Percentiles rank a stretch among this genome's conserved stretches.
Evolutionary conservation across 306 rosid species (phyloP).

Genomic region (Betula pendula): DNA sequence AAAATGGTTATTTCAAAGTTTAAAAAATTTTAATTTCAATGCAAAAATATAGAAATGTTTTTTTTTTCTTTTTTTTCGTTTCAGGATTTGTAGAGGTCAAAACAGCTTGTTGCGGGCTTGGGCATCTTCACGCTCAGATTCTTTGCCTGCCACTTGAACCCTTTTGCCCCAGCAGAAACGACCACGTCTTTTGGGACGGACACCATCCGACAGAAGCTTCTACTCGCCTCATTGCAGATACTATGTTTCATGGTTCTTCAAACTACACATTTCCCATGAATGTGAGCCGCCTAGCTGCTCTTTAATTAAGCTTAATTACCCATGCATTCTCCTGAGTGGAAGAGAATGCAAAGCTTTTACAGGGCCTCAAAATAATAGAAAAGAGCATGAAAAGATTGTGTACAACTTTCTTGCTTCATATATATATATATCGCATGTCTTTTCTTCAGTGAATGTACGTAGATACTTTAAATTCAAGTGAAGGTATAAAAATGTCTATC

Average conservation of each 20-base stretch:
- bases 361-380: too few species aligned
- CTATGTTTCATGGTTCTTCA: constrained; percentile 50
- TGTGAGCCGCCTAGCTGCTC: constrained; percentile 48
- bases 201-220: constrained; percentile 75
- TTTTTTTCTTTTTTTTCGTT: not conserved
- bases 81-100: constrained; percentile 63
- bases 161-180: constrained; percentile 55
- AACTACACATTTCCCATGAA: constrained; percentile 53
- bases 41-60: too few species aligned
- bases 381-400: too few species aligned
- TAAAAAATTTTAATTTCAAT: too few species aligned
- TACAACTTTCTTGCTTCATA: too few species aligned
- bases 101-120: constrained; percentile 77
- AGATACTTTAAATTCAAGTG: too few species aligned
- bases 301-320: constrained; percentile 34
- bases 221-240: constrained; percentile 37
- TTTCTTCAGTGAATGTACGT: too few species aligned
- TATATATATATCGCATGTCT: too few species aligned
- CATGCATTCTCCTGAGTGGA: too few species aligned
- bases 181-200: constrained; percentile 73
- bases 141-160: constrained; percentile 49
- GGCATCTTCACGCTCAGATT: constrained; percentile 43
- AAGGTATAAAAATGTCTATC: too few species aligned
- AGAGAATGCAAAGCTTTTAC: too few species aligned
- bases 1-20: too few species aligned